Conservation (phyloP, 2,329 filamentous ascomycete species). For the Cladorrhinum sp. region DNA sequence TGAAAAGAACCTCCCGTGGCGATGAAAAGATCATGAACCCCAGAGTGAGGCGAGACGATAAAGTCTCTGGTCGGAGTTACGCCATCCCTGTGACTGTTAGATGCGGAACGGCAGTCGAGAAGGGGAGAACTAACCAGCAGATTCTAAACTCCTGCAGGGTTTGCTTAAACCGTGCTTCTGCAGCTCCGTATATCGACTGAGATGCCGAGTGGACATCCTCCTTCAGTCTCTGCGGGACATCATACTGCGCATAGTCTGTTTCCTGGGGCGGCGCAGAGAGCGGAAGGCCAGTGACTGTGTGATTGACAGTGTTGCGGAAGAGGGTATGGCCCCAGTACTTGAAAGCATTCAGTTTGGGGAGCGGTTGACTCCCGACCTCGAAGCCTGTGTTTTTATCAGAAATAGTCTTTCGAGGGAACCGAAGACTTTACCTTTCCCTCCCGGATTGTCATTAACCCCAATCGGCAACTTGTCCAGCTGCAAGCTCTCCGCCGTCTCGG, state of each 20-base stretch:
- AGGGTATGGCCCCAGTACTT: constrained; percentile 63
- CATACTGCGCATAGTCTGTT: constrained; percentile 62
- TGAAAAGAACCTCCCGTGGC: constrained; percentile 66
- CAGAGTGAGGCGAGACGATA: constrained; percentile 57
- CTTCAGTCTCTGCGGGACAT: constrained; percentile 53
- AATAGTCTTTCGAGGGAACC: background rate
- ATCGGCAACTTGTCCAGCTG: constrained; percentile 28
- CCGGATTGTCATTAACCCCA: constrained; percentile 30
- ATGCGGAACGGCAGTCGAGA: background rate
- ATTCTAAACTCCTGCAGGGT: constrained; percentile 61
- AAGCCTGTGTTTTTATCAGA: background rate
- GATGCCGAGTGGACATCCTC: constrained; percentile 57
- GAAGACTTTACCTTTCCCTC: constrained; percentile 39
- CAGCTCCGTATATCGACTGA: constrained; percentile 54
- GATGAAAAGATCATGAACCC: constrained; percentile 53
- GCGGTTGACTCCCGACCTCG: constrained; percentile 51
- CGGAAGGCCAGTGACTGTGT: constrained; percentile 19
- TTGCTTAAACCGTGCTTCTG: constrained; percentile 44
- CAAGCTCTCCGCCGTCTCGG: constrained; percentile 39
- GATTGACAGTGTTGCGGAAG: constrained; percentile 54
- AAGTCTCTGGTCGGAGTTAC: constrained; percentile 61
- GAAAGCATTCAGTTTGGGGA: constrained; percentile 47
- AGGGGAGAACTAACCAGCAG: constrained; percentile 54
- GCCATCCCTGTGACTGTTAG: constrained; percentile 53
- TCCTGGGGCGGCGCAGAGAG: constrained; percentile 55